Base-by-base conservation (phyloP, 495 filamentous ascomycete genomes). In the Venustampulla echinocandica region DNA sequence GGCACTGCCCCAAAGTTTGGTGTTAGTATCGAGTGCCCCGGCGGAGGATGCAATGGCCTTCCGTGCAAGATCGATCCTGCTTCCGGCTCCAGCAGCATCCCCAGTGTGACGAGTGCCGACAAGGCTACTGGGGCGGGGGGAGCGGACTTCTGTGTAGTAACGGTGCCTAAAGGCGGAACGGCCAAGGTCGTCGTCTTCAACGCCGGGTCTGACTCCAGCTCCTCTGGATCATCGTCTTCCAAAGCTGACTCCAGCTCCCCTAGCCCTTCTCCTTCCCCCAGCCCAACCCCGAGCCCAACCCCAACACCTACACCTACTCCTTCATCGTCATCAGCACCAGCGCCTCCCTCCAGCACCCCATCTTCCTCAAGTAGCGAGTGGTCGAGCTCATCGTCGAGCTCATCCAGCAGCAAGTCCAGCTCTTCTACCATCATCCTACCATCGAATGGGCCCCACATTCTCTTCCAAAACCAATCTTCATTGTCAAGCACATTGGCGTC, bases 61-160 rank as follows among this genome's bases (percentile, higher is more conserved):
- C 84, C 84, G 3, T 90, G 85, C 67, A 71, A 69, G 48, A 87
- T 89, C 55, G 77, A 89, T 58, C 83, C 83, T 3, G 62, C 69
- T 30, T 65, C 71, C 36, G 69, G 77, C 57, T 65, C 71, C 36
- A 70, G 77, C 57, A 69, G 62, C 14, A 73, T 89, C 38, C 76
- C 78, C 46, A 79, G 83, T 56, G 72, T 82, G 39, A 67, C 65
- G 18, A 75, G 73, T 24, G 61, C 66, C 45, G 53, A 63, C 14
- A 53, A 61, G 37, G 44, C 64, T 20, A 64, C 63, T 20, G 84
- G 85, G 35, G 84, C 82, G 22, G 83, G 82, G 17, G 81, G 75
- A 51, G 82, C 74, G n/a, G 67, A 71, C 27, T 88, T 85, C 61
- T 90, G 85, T 56, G 84, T 88, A 43, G 85, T 87, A 10, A 87